These are phyloP conservation scores for Suhomyces terraborum DNA, from an alignment of 1,139 yeast species.

Conservation along the genomic window DNA sequence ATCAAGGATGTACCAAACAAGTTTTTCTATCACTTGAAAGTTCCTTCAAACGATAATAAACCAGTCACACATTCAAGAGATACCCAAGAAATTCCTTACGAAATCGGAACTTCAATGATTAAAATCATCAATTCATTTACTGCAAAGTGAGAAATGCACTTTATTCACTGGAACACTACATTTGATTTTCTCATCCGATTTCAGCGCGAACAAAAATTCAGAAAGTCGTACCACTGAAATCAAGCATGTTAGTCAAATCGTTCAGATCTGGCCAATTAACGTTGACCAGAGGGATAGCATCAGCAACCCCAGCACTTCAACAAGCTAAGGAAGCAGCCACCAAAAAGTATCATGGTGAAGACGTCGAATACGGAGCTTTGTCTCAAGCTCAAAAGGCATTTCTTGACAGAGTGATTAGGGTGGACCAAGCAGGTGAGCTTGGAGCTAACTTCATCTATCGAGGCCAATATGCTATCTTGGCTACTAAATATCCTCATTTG, in stretches of 20 bases:
- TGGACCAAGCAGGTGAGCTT: conserved; percentile 98
- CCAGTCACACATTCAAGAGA: conserved; percentile 63
- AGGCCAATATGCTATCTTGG: conserved; percentile 83
- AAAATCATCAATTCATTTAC: conserved; percentile 39
- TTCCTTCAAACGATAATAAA: conserved; percentile 49
- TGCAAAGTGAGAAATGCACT: neutral
- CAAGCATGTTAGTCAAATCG: conserved; percentile 8
- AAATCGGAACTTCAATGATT: conserved; percentile 51
- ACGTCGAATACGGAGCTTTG: conserved; percentile 43
- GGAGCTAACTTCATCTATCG: conserved; percentile 94
- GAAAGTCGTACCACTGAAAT: conserved; percentile 8
- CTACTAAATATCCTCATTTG: conserved; percentile 68
- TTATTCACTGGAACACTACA: neutral
- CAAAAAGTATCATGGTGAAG: conserved; percentile 25
- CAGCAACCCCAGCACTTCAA: conserved; percentile 1
- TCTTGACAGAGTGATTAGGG: conserved; percentile 77
- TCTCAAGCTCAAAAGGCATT: conserved; percentile 67
- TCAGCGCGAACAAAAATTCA: conserved; percentile 2
- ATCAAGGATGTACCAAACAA: conserved; percentile 54
- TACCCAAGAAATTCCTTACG: conserved; percentile 53
- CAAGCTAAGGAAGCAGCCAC: conserved; percentile 16
- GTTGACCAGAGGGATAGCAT: conserved; percentile 3
- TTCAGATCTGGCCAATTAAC: neutral
- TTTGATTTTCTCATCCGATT: conserved; percentile 6
- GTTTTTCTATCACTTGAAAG: conserved; percentile 44